phyloP scores from a whole-genome alignment of 176 grass and related monocot species.

The Neostapfia colusana region DNA sequence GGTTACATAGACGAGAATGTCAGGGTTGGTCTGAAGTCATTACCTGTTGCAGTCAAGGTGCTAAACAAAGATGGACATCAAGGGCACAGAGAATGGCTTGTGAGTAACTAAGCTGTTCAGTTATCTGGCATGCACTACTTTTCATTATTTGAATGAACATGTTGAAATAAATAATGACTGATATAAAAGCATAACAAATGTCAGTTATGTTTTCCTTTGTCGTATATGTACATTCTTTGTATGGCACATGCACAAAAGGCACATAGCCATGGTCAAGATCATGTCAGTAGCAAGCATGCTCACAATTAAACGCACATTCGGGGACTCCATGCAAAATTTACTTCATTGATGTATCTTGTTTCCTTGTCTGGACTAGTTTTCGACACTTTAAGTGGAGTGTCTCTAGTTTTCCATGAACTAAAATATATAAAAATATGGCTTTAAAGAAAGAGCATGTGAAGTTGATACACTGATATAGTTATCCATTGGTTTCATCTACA shows the following conservation, averaged over 20 bases:
- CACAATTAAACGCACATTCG: not conserved
- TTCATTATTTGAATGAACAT: conserved; percentile 6
- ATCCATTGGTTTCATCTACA: not conserved
- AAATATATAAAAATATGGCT: not conserved
- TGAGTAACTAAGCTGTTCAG: conserved; percentile 60
- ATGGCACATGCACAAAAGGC: not conserved
- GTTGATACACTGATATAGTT: conserved; percentile 5
- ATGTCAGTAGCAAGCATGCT: conserved; percentile 6
- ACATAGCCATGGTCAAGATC: not conserved
- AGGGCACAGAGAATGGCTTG: conserved; percentile 98
- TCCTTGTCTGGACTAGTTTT: not conserved
- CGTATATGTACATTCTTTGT: not conserved
- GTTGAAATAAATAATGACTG: not conserved
- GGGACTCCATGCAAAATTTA: conserved; percentile 10
- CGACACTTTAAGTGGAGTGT: not conserved
- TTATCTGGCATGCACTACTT: not conserved
- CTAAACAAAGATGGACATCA: conserved; percentile 98
- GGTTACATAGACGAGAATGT: conserved; percentile 99
- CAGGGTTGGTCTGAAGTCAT: conserved; percentile 87
- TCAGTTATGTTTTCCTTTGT: not conserved
- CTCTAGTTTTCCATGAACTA: not conserved
- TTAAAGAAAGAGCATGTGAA: not conserved
- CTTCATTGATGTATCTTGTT: conserved; percentile 2
- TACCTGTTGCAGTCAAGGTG: conserved; percentile 97
- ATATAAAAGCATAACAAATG: not conserved